Evolutionary conservation across 1,284 basidiomycete genomes (phyloP).

Genomic region (Mycosarcoma maydis): DNA sequence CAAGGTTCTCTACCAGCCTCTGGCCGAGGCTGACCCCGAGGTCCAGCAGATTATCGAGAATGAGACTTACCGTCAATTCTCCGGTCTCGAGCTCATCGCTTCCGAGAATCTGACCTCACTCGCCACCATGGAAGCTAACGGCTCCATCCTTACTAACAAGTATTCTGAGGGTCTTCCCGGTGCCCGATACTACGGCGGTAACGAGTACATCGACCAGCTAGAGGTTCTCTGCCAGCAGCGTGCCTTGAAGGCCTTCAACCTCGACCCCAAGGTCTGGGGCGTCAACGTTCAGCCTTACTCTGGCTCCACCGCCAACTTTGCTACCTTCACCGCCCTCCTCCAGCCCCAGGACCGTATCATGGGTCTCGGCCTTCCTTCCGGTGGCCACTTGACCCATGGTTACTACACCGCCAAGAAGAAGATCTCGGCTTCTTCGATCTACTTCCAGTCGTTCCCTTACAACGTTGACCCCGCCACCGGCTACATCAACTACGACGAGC

Average conservation of each 20-base stretch:
- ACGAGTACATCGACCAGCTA: slow-evolving; percentile 89
- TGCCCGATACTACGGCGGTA: slow-evolving; percentile 95
- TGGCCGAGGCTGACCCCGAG: slow-evolving; percentile 90
- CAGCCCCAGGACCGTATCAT: slow-evolving; percentile 98
- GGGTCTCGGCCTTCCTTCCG: slow-evolving; percentile 98
- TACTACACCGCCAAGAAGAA: slow-evolving; percentile 99
- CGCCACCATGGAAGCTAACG: slow-evolving; percentile 89
- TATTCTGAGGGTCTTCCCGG: slow-evolving; percentile 77
- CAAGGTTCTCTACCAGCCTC: slow-evolving; percentile 85
- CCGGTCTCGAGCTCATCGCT: slow-evolving; percentile 94
- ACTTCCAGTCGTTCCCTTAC: slow-evolving; percentile 99
- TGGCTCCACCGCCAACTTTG: slow-evolving; percentile 81
- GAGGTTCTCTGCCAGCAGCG: slow-evolving; percentile 94
- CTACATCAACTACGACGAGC: slow-evolving; percentile 87
- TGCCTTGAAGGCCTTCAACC: slow-evolving; percentile 94
- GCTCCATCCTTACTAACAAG: slow-evolving; percentile 98
- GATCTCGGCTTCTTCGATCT: slow-evolving; percentile 99
- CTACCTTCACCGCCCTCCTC: slow-evolving; percentile 93
- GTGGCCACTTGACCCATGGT: slow-evolving; percentile 97
- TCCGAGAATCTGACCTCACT: slow-evolving; percentile 74
- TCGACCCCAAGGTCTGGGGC: slow-evolving; percentile 90
- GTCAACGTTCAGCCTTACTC: slow-evolving; percentile 99
- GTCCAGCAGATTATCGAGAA: slow-evolving; percentile 97
- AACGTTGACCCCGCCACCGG: slow-evolving; percentile 77
- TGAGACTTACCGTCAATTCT: slow-evolving; percentile 96